Base-by-base conservation (phyloP, 768 basidiomycete genomes). In the Lactifluus pinguis region DNA sequence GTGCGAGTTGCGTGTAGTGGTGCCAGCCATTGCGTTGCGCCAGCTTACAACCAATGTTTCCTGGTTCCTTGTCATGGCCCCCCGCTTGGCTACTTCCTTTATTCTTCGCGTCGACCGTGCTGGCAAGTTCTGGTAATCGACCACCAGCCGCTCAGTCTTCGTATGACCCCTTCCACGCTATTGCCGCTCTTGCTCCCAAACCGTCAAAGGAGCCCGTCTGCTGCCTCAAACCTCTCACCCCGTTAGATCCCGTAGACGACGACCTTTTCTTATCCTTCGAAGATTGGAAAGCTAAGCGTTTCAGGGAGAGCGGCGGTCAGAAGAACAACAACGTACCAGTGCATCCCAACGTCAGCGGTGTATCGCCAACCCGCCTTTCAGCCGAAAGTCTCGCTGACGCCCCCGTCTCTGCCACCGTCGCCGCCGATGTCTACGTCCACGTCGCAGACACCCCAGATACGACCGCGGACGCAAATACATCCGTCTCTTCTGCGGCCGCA, bases 261-360 rank as follows among this genome's bases (percentile, higher is more conserved):
- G 83, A 85, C 55, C 72, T 86, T 6, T 73, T 92, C 21, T 79
- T 91, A 21, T 88, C 89, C 0, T 94, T 94, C 68, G 87, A 92
- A 67, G 91, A 92, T 65, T 94, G 91, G 91, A 91, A 91, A 68
- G 82, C 82, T 36, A 88, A 81, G 65, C 86, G 85, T 59, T 68
- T 76, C 50, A 72, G 72, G 41, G 76, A 81, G 62, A 70, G 68
- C 13, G 68, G 72, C n/a, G 69, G 32, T 9, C 32, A 34, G 32
- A 34, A n/a, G 69, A 38, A 11, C 8, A 38, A 71, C 21, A 70
- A 70, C 38, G 34, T 17, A 14, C 42, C 55, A 25, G 25, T 25
- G 25, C 25, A 25, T 13, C 47, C 52, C 36, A 59, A 56, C 21
- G 8, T 47, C 25, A 64, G 55, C 61, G 32, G 51, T 61, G 25